Evolutionary conservation across 1,284 basidiomycete species (phyloP).

Genomic region (Hemileia vastatrix): DNA sequence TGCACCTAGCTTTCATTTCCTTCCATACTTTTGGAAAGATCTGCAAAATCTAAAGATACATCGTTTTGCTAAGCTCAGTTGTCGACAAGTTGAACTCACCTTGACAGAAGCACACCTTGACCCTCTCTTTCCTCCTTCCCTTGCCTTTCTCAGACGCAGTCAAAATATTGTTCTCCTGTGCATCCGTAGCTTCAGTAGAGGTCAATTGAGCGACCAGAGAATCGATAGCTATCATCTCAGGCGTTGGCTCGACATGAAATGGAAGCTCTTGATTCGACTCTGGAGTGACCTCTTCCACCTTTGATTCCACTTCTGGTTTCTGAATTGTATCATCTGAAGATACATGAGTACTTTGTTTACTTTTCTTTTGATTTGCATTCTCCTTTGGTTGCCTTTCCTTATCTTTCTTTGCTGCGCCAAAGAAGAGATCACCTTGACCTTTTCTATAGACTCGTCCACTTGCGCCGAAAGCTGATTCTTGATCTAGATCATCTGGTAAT

Average conservation of each 20-base stretch:
- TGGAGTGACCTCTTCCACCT: background rate
- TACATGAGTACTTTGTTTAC: background rate
- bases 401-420: background rate
- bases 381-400: background rate
- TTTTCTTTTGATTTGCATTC: background rate
- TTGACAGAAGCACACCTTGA: background rate
- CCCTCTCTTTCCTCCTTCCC: background rate
- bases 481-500: background rate
- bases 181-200: background rate
- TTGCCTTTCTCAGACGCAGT: background rate
- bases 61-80: too few species aligned
- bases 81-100: too few species aligned
- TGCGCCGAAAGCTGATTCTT: background rate
- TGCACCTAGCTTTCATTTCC: too few species aligned
- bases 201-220: background rate
- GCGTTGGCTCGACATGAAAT: background rate
- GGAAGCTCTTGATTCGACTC: background rate
- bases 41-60: too few species aligned
- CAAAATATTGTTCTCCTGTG: background rate
- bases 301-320: background rate
- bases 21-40: too few species aligned
- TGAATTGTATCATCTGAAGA: background rate
- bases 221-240: background rate
- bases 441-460: background rate
- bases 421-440: background rate